phyloP scores from a whole-genome alignment of 257 asterid species.

The Gentiana dahurica region DNA sequence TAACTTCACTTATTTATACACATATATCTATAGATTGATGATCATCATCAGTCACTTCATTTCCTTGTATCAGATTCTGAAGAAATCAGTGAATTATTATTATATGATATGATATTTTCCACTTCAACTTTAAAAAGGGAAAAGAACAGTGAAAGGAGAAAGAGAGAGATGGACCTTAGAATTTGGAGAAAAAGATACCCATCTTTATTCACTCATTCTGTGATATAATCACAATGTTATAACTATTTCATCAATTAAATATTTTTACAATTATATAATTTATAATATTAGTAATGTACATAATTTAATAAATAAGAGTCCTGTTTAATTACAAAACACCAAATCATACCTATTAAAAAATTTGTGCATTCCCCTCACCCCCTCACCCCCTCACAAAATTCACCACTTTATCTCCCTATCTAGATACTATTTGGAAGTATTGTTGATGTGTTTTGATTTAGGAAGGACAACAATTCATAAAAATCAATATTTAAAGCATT shows the following conservation, averaged over 20 bases:
- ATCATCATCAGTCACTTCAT: conserved; percentile 8
- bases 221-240: no score
- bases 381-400: conserved; percentile 14
- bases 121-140: conserved; percentile 29
- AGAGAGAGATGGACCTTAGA: conserved; percentile 41
- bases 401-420: conserved; percentile 5
- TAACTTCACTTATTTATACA: conserved; percentile 4
- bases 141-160: conserved; percentile 16
- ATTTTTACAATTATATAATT: no score
- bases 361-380: no score
- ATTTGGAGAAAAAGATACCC: conserved; percentile 34
- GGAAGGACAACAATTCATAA: no score
- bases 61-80: conserved; percentile 16
- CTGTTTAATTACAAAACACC: no score
- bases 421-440: background rate
- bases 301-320: no score
- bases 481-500: no score
- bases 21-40: conserved; percentile 5
- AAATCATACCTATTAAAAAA: no score
- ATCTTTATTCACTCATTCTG: conserved; percentile 55
- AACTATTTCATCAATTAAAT: no score
- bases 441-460: conserved; percentile 1
- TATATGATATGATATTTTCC: no score
- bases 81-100: conserved; percentile 5
- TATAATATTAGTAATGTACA: no score